These are phyloP conservation scores for Zelopaecilomyces penicillatus DNA, from an alignment of 2,329 filamentous ascomycete genomes.

Conservation along the genomic window DNA sequence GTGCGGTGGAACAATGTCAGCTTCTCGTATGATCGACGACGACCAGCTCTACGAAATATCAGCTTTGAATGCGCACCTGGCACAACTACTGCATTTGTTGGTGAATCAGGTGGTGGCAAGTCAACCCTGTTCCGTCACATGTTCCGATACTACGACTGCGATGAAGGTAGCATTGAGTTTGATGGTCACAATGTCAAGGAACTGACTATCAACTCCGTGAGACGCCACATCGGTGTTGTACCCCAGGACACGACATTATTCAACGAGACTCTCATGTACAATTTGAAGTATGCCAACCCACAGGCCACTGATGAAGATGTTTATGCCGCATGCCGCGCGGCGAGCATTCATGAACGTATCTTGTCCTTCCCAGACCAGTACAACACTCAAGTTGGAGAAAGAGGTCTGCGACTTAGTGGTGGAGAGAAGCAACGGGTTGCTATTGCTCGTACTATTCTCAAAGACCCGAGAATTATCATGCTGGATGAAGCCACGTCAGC, in stretches of 20 bases:
- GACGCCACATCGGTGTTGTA: constrained; percentile 86
- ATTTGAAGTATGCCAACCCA: constrained; percentile 82
- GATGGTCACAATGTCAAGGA: constrained; percentile 79
- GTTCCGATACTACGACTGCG: constrained; percentile 91
- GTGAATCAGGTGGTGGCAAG: constrained; percentile 94
- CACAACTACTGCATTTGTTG: constrained; percentile 91
- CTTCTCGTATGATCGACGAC: constrained; percentile 83
- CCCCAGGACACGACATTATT: constrained; percentile 94
- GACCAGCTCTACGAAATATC: constrained; percentile 74
- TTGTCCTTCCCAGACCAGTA: constrained; percentile 82
- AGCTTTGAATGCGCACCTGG: constrained; percentile 81
- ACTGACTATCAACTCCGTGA: constrained; percentile 87
- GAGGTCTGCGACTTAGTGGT: constrained; percentile 76
- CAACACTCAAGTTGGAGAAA: constrained; percentile 82
- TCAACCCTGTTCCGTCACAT: constrained; percentile 93
- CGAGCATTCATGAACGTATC: constrained; percentile 90
- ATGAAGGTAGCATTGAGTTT: constrained; percentile 70
- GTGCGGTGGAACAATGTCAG: constrained; percentile 83
- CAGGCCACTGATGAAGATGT: constrained; percentile 73
- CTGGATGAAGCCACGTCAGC: constrained; percentile 90
- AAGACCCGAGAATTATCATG: constrained; percentile 85
- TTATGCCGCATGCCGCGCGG: constrained; percentile 71
- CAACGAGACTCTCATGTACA: constrained; percentile 93
- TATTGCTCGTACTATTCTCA: constrained; percentile 86
- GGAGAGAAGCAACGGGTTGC: constrained; percentile 92